These are phyloP conservation scores for Geotrichum candidum DNA, from an alignment of 1,139 yeast species.

Conservation along the genomic window DNA sequence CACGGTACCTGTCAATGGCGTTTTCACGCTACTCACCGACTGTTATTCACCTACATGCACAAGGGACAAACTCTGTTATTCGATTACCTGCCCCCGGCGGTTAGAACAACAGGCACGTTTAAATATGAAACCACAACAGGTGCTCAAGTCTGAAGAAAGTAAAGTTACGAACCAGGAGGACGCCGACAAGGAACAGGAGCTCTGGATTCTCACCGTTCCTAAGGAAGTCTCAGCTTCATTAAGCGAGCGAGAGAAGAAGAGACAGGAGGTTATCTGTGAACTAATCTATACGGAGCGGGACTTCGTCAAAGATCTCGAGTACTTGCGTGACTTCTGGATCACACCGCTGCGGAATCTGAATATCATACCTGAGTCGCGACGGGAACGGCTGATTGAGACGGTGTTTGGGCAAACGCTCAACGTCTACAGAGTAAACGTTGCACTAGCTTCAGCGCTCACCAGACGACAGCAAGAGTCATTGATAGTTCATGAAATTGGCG, in stretches of 20 bases:
- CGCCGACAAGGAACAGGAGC: constrained; percentile 75
- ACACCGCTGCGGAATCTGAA: constrained; percentile 81
- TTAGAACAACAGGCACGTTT: constrained; percentile 92
- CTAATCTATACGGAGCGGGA: constrained; percentile 91
- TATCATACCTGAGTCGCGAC: constrained; percentile 79
- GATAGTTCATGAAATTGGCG: constrained; percentile 80
- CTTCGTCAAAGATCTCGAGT: constrained; percentile 89
- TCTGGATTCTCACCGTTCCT: constrained; percentile 93
- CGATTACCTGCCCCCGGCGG: constrained; percentile 93
- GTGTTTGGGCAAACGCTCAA: constrained; percentile 90
- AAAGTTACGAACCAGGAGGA: constrained; percentile 68
- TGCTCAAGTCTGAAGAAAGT: constrained; percentile 75
- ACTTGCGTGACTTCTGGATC: constrained; percentile 89
- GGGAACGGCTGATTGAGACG: constrained; percentile 84
- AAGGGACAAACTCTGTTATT: constrained; percentile 78
- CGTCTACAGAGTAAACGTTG: constrained; percentile 73
- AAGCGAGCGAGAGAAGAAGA: constrained; percentile 78
- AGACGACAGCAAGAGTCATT: constrained; percentile 85
- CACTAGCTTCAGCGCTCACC: constrained; percentile 82
- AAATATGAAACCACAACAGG: constrained; percentile 84
- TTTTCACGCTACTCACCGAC: constrained; percentile 83
- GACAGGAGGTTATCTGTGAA: constrained; percentile 94
- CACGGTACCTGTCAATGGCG: constrained; percentile 65
- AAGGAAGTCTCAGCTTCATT: constrained; percentile 69
- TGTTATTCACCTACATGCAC: constrained; percentile 97